phyloP scores from a whole-genome alignment of 192 early-diverging fungal species.

The Entomortierella lignicola region DNA sequence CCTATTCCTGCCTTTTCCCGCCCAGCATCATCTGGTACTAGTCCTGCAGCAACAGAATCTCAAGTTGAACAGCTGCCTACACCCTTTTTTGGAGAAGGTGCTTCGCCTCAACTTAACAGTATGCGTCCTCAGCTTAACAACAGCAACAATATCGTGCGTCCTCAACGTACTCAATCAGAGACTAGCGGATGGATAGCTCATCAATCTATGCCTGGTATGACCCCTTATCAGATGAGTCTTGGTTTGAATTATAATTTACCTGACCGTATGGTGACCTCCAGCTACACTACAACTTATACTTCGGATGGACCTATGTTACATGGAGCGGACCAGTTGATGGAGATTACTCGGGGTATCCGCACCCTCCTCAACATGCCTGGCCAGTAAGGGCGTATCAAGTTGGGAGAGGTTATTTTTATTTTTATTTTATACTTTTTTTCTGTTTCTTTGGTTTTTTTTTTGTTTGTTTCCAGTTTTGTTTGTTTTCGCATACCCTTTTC shows the following conservation, averaged over 20 bases:
- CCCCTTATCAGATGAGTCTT: not conserved
- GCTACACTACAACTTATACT: conserved; percentile 45
- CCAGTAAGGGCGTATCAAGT: conserved; percentile 15
- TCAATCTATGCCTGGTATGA: conserved; percentile 22
- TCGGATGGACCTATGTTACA: conserved; percentile 11
- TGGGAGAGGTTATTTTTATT: conserved; percentile 2
- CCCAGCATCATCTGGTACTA: conserved; percentile 1
- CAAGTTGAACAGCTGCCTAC: conserved; percentile 3
- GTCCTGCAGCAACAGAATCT: not conserved
- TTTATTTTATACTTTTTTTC: not conserved
- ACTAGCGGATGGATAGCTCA: conserved; percentile 21
- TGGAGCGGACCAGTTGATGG: conserved; percentile 33
- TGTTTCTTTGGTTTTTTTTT: not conserved
- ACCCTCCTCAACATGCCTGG: conserved; percentile 60
- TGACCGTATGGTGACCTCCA: conserved; percentile 51
- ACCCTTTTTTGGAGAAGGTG: conserved; percentile 33
- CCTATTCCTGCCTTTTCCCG: conserved; percentile 60
- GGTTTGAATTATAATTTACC: conserved; percentile 35
- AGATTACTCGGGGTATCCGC: conserved; percentile 59
- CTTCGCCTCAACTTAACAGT: conserved; percentile 35
- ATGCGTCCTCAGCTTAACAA: conserved; percentile 36
- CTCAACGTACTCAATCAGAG: conserved; percentile 27
- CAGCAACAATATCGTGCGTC: conserved; percentile 33
- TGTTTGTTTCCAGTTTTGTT: not conserved
- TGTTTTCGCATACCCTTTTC: too few species aligned